A percentile compares a stretch with the other conserved stretches of the same genome.
Conservation (phyloP, 805 yeast species). For the Zygosaccharomyces kombuchaensis region DNA sequence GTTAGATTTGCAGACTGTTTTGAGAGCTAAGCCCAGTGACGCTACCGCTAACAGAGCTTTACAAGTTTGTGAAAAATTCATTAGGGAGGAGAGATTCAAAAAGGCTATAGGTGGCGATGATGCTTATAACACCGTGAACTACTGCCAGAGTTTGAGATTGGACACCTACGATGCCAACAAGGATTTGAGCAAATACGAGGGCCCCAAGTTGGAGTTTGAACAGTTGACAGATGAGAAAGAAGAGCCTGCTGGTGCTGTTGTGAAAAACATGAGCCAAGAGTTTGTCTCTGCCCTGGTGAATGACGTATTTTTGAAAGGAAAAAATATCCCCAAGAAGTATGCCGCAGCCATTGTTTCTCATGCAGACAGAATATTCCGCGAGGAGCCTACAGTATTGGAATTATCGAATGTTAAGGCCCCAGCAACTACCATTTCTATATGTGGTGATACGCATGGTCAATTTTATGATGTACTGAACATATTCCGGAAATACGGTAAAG, state of each 20-base stretch:
- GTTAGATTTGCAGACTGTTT: conserved; percentile 60
- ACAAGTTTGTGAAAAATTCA: conserved; percentile 57
- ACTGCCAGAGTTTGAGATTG: conserved; percentile 28
- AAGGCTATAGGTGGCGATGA: conserved; percentile 77
- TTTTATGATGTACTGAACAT: conserved; percentile 83
- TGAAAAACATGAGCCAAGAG: conserved; percentile 44
- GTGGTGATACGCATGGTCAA: conserved; percentile 98
- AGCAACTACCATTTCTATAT: conserved; percentile 59
- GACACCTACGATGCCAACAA: conserved; percentile 32
- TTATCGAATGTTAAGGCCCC: conserved; percentile 37
- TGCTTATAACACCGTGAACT: conserved; percentile 18
- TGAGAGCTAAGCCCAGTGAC: conserved; percentile 63
- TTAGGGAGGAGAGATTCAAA: conserved; percentile 75
- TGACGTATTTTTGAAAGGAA: conserved; percentile 66
- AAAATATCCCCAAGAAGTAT: conserved; percentile 71
- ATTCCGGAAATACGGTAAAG: conserved; percentile 70
- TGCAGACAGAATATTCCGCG: conserved; percentile 56
- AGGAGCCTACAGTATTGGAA: conserved; percentile 76
- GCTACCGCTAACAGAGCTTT: conserved; percentile 57
- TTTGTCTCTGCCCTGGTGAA: conserved; percentile 62
- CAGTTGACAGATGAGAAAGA: conserved; percentile 29
- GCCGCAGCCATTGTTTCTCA: conserved; percentile 76
- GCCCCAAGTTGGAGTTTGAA: conserved; percentile 28
- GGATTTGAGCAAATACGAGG: conserved; percentile 30
- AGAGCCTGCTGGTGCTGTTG: conserved; percentile 24